These are phyloP conservation scores for Termitomyces sp. DNA, from an alignment of 768 basidiomycete genomes.

Conservation along the genomic window DNA sequence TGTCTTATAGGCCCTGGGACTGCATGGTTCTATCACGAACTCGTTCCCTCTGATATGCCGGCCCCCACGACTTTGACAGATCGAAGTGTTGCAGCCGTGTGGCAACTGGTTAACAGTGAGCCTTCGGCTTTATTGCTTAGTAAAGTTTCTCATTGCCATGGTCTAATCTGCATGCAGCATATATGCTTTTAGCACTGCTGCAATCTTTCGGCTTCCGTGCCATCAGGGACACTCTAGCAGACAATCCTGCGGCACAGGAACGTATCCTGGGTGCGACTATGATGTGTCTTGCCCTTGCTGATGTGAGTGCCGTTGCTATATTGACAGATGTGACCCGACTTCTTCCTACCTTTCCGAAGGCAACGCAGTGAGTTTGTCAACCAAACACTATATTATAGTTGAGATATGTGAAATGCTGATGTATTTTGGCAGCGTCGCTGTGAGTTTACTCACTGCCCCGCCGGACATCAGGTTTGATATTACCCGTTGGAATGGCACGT, in stretches of 20 bases:
- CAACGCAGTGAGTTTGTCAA: conserved; percentile 51
- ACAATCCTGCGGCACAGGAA: conserved; percentile 62
- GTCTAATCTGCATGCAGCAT: conserved; percentile 23
- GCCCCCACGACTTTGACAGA: conserved; percentile 35
- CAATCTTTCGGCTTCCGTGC: conserved; percentile 68
- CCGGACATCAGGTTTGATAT: conserved; percentile 45
- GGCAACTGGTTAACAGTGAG: conserved; percentile 68
- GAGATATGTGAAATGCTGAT: not conserved
- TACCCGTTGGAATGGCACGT: conserved; percentile 63
- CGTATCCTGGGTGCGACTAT: conserved; percentile 62
- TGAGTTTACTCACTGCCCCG: conserved; percentile 58
- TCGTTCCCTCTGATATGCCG: conserved; percentile 47
- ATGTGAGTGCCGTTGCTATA: conserved; percentile 43
- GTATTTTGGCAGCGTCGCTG: conserved; percentile 49
- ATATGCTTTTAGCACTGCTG: conserved; percentile 44
- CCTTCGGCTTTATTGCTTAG: not conserved
- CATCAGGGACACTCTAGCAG: conserved; percentile 53
- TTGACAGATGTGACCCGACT: not conserved
- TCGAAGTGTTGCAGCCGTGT: conserved; percentile 57
- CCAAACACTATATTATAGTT: not conserved
- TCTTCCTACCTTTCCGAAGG: conserved; percentile 28
- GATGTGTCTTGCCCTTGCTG: conserved; percentile 62
- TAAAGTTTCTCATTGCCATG: not conserved
- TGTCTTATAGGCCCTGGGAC: conserved; percentile 59
- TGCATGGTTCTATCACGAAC: conserved; percentile 63